A percentile compares a stretch with the other conserved stretches of the same genome.
phyloP scores from a whole-genome alignment of 305 asterid species.

The Caryopteris hybrid region DNA sequence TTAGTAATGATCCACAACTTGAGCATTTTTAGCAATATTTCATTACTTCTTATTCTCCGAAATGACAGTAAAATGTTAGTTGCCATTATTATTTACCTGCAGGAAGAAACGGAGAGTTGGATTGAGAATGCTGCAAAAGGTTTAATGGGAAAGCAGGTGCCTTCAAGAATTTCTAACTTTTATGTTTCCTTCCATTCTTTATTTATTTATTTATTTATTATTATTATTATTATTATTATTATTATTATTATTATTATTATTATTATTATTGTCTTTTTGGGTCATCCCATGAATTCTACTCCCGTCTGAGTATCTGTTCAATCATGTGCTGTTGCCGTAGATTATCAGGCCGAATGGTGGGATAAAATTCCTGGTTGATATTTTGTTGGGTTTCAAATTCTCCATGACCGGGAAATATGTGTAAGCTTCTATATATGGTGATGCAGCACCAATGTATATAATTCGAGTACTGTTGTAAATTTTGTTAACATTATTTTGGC shows the following conservation, averaged over 20 bases:
- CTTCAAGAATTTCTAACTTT: neutral
- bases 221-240: too few species aligned
- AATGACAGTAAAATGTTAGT: neutral
- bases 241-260: too few species aligned
- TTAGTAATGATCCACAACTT: neutral
- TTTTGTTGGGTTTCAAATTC: constrained; percentile 64
- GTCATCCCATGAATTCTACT: too few species aligned
- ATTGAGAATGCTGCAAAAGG: constrained; percentile 96
- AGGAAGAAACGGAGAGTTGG: constrained; percentile 96
- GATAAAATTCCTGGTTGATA: constrained; percentile 69
- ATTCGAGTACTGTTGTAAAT: neutral
- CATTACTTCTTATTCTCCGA: neutral
- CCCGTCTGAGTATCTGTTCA: too few species aligned
- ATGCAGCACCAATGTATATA: neutral
- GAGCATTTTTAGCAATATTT: neutral
- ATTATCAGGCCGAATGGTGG: constrained; percentile 62
- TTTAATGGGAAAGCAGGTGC: constrained; percentile 86
- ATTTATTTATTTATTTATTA: too few species aligned
- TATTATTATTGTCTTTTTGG: too few species aligned
- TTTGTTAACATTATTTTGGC: neutral
- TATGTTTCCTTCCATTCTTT: neutral
- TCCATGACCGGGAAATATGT: constrained; percentile 78
- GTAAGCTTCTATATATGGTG: constrained; percentile 40
- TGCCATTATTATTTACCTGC: constrained; percentile 1
- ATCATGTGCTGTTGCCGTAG: constrained; percentile 38